These are phyloP conservation scores for Theobroma cacao DNA, from an alignment of 345 rosid genomes.

Conservation along the genomic window DNA sequence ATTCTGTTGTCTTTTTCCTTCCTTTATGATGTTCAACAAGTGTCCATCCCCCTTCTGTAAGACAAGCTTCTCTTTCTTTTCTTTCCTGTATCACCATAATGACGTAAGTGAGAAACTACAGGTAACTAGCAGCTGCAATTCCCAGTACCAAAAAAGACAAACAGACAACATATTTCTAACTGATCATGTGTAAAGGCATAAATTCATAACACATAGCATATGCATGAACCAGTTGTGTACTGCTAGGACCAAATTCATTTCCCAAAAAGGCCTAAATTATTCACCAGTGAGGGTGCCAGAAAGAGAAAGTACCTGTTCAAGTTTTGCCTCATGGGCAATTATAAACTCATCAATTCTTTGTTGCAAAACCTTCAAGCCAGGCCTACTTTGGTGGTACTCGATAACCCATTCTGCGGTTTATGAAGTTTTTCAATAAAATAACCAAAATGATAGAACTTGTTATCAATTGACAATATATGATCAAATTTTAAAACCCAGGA, in stretches of 20 bases:
- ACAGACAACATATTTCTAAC: background rate
- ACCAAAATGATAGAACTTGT: background rate
- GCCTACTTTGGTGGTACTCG: slow-evolving; percentile 68
- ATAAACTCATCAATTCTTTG: slow-evolving; percentile 83
- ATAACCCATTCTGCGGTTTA: slow-evolving; percentile 71
- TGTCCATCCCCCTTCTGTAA: slow-evolving; percentile 96
- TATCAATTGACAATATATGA: background rate
- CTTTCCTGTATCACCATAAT: slow-evolving; percentile 52
- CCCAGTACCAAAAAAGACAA: background rate
- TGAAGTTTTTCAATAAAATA: slow-evolving; percentile 11
- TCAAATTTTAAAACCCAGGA: background rate
- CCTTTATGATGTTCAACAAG: slow-evolving; percentile 94
- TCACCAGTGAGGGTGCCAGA: background rate
- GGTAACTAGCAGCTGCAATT: background rate
- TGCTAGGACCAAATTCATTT: background rate
- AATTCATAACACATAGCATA: background rate
- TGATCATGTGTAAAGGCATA: background rate
- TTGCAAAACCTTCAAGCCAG: slow-evolving; percentile 72
- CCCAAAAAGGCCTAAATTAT: background rate
- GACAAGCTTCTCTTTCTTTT: slow-evolving; percentile 73
- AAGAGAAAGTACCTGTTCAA: slow-evolving; percentile 57
- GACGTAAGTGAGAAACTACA: slow-evolving; percentile 13
- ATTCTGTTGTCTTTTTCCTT: slow-evolving; percentile 83
- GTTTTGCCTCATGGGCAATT: slow-evolving; percentile 60
- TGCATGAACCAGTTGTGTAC: background rate